Conservation (phyloP, 208 protist genomes). For the Crithidia sp. region DNA sequence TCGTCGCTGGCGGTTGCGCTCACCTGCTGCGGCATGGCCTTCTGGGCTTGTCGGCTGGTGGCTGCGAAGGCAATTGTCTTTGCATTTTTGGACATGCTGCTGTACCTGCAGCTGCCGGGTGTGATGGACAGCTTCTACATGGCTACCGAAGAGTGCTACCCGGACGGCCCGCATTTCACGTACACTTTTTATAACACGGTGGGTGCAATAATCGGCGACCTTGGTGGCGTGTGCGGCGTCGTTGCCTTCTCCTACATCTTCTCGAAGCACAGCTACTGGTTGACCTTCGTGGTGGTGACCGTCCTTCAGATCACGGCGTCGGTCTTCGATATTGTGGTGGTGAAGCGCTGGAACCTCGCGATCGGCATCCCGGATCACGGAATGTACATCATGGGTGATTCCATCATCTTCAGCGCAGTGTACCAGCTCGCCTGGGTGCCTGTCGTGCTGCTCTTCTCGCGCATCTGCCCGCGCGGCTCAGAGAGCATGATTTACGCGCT, state of each 20-base stretch:
- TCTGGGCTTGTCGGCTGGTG: slow-evolving; percentile 46
- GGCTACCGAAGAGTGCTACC: slow-evolving; percentile 37
- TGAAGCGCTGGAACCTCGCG: slow-evolving; percentile 71
- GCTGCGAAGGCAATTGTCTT: slow-evolving; percentile 65
- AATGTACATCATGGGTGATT: slow-evolving; percentile 71
- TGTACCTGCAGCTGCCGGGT: slow-evolving; percentile 60
- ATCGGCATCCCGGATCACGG: slow-evolving; percentile 54
- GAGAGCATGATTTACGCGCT: slow-evolving; percentile 81
- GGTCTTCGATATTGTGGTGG: slow-evolving; percentile 70
- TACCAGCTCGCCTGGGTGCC: slow-evolving; percentile 78
- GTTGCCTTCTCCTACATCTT: slow-evolving; percentile 61
- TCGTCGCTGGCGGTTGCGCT: slow-evolving; percentile 34
- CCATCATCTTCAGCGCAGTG: slow-evolving; percentile 58
- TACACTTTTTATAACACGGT: slow-evolving; percentile 65
- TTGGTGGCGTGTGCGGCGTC: slow-evolving; percentile 47
- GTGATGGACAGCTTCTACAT: slow-evolving; percentile 59
- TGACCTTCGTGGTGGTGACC: slow-evolving; percentile 61
- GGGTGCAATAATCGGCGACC: slow-evolving; percentile 37
- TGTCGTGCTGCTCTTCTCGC: slow-evolving; percentile 70
- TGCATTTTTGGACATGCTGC: slow-evolving; percentile 36
- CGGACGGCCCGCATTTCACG: slow-evolving; percentile 58
- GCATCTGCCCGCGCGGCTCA: slow-evolving; percentile 81
- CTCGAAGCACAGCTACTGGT: slow-evolving; percentile 51
- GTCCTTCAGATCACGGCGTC: slow-evolving; percentile 38
- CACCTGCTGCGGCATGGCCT: slow-evolving; percentile 37